Evolutionary conservation across 768 basidiomycete genomes (phyloP), one percentile per base, ranked within the genome.

Genomic region (Lactarius sp.): DNA sequence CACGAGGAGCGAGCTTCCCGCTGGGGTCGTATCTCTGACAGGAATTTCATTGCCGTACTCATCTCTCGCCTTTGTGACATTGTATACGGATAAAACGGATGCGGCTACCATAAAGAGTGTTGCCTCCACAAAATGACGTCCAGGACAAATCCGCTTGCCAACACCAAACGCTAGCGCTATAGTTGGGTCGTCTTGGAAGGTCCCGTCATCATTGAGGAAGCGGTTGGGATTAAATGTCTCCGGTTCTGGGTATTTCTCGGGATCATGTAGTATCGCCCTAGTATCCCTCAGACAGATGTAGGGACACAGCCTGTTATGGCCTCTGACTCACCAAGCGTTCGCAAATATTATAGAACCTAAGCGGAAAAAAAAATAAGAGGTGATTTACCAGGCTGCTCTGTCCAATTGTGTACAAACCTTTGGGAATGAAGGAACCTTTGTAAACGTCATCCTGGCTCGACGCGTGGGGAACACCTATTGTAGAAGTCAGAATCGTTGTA

Each of bases 91-190:
- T 6, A 62, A 20, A 9, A 62, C 27, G 5, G 54, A 56, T 16
- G 57, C 42, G 2, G 47, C n/a, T 6, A 61, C 44, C n/a, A 65
- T 31, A 4, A 62, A 65, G 27, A 62, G 20, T 5, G 42, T 62
- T 5, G 56, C 50, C 9, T 65, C 64, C 3, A 50, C 54, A 16
- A 62, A 52, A 46, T 65, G 54, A 12, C 60, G 49, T 16, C 60
- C 64, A 3, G 64, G 60, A 50, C 64, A 65, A 18, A 62, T 42
- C 8, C 64, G 50, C 27, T 37, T 57, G 36, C 60, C 60, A 33
- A 27, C 54, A 3, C 60, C 60, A 41, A 50, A 61, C 5, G 47
- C 53, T 1, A 49, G 46, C 3, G 46, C 4, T 3, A 61, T 33
- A 10, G 8, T 54, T 12, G 20, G 47, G 16, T 61, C 60, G 13